Evolutionary conservation across 179 eudicot species (phyloP).

Genomic region (Silene coronaria): DNA sequence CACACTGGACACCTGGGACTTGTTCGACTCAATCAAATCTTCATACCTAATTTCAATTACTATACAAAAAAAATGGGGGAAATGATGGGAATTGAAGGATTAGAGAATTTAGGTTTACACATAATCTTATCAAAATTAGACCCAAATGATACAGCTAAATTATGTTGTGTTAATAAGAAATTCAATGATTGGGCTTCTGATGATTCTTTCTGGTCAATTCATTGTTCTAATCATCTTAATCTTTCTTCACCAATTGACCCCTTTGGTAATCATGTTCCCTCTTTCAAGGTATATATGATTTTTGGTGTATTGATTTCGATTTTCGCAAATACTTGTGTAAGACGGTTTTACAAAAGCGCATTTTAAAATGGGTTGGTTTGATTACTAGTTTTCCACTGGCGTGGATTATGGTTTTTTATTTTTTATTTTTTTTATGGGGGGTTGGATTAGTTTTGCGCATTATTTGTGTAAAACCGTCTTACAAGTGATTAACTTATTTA

Average conservation of each 20-base stretch:
- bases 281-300: conserved; percentile 48
- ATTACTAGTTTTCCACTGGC: too few species aligned
- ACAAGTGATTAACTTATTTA: too few species aligned
- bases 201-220: conserved; percentile 54
- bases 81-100: conserved; percentile 30
- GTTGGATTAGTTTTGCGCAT: too few species aligned
- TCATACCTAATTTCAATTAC: background rate
- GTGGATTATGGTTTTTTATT: too few species aligned
- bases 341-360: too few species aligned
- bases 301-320: background rate
- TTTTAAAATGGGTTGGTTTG: too few species aligned
- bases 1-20: too few species aligned
- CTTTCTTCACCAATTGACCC: conserved; percentile 59
- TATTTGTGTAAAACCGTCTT: too few species aligned
- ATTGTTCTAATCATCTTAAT: conserved; percentile 46
- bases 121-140: conserved; percentile 52
- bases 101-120: conserved; percentile 49
- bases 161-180: conserved; percentile 40
- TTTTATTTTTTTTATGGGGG: too few species aligned
- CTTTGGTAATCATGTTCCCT: conserved; percentile 42
- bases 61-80: conserved; percentile 3
- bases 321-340: too few species aligned
- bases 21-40: background rate
- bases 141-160: conserved; percentile 37
- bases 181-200: conserved; percentile 55